These are phyloP conservation scores for Symbiodinium natans DNA, from an alignment of 73 alveolate genomes.

Conservation along the genomic window DNA sequence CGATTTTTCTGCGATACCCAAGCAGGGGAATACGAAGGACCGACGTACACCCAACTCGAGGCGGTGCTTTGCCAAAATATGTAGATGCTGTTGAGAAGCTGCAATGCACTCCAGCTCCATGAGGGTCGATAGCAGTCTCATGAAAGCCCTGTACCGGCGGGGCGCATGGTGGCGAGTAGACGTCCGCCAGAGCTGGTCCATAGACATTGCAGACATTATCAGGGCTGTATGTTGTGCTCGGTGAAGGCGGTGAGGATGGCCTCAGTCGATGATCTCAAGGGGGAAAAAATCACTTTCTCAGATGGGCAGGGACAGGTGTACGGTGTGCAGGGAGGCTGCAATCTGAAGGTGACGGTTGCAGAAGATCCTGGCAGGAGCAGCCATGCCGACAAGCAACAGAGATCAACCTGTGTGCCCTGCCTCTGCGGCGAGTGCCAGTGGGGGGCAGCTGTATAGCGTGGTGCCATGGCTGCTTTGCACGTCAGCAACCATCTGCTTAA, in stretches of 20 bases:
- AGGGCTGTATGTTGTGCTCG: background rate
- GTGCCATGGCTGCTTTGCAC: background rate
- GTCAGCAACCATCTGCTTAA: background rate
- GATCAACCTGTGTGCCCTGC: too few species aligned
- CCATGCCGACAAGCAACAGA: too few species aligned
- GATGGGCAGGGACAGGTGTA: too few species aligned
- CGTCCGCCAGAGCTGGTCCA: slow-evolving; percentile 47
- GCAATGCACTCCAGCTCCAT: slow-evolving; percentile 51
- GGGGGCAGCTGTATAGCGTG: background rate
- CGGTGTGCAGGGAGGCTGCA: background rate
- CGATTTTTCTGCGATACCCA: background rate
- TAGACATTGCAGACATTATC: slow-evolving; percentile 4
- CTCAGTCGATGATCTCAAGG: background rate
- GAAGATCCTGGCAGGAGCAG: too few species aligned
- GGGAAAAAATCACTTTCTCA: too few species aligned
- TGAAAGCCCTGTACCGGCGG: slow-evolving; percentile 36
- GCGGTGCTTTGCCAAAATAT: too few species aligned
- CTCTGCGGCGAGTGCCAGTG: background rate
- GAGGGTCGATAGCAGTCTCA: slow-evolving; percentile 6
- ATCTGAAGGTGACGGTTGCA: background rate
- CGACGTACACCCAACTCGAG: too few species aligned
- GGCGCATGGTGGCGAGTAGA: slow-evolving; percentile 66
- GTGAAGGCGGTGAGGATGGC: background rate
- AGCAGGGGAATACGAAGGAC: too few species aligned
- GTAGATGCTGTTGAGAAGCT: background rate